Conservation (phyloP, 345 rosid species). For the Abelmoschus esculentus region DNA sequence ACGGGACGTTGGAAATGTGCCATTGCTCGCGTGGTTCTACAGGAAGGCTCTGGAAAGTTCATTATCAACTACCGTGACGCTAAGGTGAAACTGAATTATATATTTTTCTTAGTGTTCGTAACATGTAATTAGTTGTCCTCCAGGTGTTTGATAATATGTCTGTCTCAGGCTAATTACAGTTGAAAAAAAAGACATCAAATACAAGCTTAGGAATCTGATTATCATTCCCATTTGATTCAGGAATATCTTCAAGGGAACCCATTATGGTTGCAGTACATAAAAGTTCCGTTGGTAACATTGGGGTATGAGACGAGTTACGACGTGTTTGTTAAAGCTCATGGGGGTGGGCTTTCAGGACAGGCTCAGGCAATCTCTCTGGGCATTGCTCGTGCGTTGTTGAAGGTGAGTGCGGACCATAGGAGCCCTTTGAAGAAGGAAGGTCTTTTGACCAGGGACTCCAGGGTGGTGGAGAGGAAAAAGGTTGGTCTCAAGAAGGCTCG, state of each 20-base stretch:
- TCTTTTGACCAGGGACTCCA: slow-evolving; percentile 76
- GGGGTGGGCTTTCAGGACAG: slow-evolving; percentile 94
- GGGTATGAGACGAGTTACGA: slow-evolving; percentile 87
- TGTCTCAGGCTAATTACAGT: neutral
- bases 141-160: neutral
- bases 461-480: slow-evolving; percentile 92
- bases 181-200: neutral
- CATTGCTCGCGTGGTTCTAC: slow-evolving; percentile 84
- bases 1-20: slow-evolving; percentile 93
- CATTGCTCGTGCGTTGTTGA: slow-evolving; percentile 78
- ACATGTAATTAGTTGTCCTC: neutral
- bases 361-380: slow-evolving; percentile 93
- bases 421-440: slow-evolving; percentile 69
- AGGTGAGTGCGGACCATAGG: slow-evolving; percentile 72
- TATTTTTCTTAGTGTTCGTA: neutral
- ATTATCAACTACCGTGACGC: slow-evolving; percentile 84
- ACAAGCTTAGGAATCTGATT: neutral
- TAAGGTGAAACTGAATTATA: slow-evolving; percentile 31
- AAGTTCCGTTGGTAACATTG: slow-evolving; percentile 61
- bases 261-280: slow-evolving; percentile 79
- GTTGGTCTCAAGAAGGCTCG: slow-evolving; percentile 94
- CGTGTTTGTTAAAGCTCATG: slow-evolving; percentile 87
- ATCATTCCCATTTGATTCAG: slow-evolving; percentile 27
- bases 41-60: slow-evolving; percentile 84
- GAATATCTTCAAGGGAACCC: slow-evolving; percentile 98